These are phyloP conservation scores for Talaromyces proteolyticus DNA, from an alignment of 495 filamentous ascomycete species.

Conservation along the genomic window DNA sequence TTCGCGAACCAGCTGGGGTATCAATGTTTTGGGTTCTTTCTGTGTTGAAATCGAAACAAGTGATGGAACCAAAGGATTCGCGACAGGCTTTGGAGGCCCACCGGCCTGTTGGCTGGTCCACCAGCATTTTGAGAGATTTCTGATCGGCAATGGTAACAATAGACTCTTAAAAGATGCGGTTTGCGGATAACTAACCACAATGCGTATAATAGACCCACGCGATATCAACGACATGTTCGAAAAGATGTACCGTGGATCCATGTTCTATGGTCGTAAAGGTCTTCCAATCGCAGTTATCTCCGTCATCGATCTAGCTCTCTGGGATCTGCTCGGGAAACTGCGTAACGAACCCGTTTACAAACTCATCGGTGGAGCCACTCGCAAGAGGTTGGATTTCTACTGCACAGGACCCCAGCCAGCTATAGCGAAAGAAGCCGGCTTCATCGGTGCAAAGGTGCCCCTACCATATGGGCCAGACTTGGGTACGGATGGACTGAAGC, in stretches of 20 bases:
- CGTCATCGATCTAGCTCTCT: slow-evolving; percentile 85
- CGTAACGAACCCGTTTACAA: slow-evolving; percentile 91
- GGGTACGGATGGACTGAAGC: slow-evolving; percentile 70
- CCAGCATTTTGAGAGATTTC: slow-evolving; percentile 85
- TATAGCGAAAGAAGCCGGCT: slow-evolving; percentile 74
- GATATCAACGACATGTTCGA: slow-evolving; percentile 87
- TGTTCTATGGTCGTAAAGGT: slow-evolving; percentile 94
- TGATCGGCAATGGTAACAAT: slow-evolving; percentile 64
- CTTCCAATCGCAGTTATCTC: slow-evolving; percentile 86
- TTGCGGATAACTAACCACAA: neutral
- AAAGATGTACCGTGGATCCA: slow-evolving; percentile 90
- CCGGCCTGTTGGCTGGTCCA: slow-evolving; percentile 90
- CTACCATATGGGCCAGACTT: slow-evolving; percentile 85
- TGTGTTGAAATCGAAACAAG: slow-evolving; percentile 86
- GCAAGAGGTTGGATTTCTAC: slow-evolving; percentile 80
- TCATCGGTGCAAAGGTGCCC: slow-evolving; percentile 84
- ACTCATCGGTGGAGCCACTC: slow-evolving; percentile 81
- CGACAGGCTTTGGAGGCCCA: slow-evolving; percentile 88
- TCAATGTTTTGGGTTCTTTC: slow-evolving; percentile 91
- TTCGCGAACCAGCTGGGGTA: slow-evolving; percentile 88
- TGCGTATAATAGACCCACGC: slow-evolving; percentile 55
- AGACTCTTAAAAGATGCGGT: neutral
- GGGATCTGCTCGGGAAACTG: slow-evolving; percentile 87
- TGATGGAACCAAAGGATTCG: slow-evolving; percentile 86
- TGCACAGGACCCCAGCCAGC: slow-evolving; percentile 84